A percentile compares a stretch with the other conserved stretches of the same genome.
These are phyloP conservation scores for Bretziella fagacearum DNA, from an alignment of 2,329 filamentous ascomycete species.

Conservation along the genomic window DNA sequence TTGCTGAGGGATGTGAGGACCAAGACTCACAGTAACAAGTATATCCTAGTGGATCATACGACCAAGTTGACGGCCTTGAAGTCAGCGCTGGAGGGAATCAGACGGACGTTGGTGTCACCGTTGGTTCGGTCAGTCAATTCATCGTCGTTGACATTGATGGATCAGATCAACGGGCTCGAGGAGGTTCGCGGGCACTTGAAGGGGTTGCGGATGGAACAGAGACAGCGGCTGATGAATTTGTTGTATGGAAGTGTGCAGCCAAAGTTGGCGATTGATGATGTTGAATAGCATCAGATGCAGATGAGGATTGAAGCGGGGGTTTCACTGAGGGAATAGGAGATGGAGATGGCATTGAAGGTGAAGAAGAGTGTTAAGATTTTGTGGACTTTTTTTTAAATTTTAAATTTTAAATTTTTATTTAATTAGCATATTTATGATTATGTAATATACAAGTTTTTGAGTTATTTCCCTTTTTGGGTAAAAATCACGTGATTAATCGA, in stretches of 20 bases:
- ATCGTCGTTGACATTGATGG: conserved; percentile 49
- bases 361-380: background rate
- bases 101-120: conserved; percentile 69
- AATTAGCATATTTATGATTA: too few relatives aligned
- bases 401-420: too few relatives aligned
- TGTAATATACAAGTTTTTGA: too few relatives aligned
- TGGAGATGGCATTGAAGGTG: background rate
- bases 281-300: background rate
- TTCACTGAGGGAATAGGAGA: too few relatives aligned
- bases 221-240: conserved; percentile 66
- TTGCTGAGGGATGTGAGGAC: conserved; percentile 64
- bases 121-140: conserved; percentile 51
- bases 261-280: conserved; percentile 22
- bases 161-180: conserved; percentile 70
- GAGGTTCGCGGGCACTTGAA: conserved; percentile 65
- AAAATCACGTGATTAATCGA: too few relatives aligned
- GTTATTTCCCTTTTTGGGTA: too few relatives aligned
- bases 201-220: conserved; percentile 59
- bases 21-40: conserved; percentile 75
- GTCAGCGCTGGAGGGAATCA: conserved; percentile 67
- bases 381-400: too few relatives aligned
- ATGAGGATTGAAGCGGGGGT: background rate
- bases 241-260: conserved; percentile 40
- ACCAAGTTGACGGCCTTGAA: conserved; percentile 69
- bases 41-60: conserved; percentile 72